Evolutionary conservation across 2,329 filamentous ascomycete species (phyloP), one percentile per base, ranked within the genome.

Genomic region (Grosmannia clavigera): DNA sequence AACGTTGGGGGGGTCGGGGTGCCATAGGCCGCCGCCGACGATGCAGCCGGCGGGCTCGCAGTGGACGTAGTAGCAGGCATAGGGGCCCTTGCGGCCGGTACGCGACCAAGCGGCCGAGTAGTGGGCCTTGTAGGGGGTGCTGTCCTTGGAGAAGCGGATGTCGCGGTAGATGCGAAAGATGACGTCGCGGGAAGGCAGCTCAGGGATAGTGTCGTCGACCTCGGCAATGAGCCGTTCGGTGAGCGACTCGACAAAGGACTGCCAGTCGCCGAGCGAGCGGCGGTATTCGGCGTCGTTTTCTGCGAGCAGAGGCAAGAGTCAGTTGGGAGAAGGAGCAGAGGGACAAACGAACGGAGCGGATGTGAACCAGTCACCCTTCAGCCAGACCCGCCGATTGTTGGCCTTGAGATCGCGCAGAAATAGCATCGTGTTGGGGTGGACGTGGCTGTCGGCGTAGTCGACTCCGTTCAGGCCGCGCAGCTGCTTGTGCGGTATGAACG

Each of bases 101-200:
- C 91, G 85, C 60, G 88, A 94, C 85, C 89, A 95, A 29, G 89
- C 88, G 46, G 87, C 90, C 11, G 87, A 88, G 72, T 92, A 95
- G 73, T 92, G 83, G 59, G 89, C 48, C 65, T 95, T 95, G 76
- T 95, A 96, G 0, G 92, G 91, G 2, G 90, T 94, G 25, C 82
- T 87, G 68, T 95, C 86, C 66, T 89, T 87, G 67, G 81, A 88
- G 73, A 95, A 96, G 60, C 91, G 83, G 52, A 94, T 81, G 67
- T 96, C 91, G 66, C 91, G 80, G 72, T 95, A 90, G 61, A 96
- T 94, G 62, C 91, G 85, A 70, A 92, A 95, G 55, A 90, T 84
- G 66, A 95, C 76, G 69, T 96, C 91, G 71, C 95, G 94, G 59
- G 86, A 77, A 1, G 92, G 92, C 27, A 96, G 75, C 66, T 96